Base-by-base conservation (phyloP, 2,329 filamentous ascomycete species). In the Sporothrix phasma region DNA sequence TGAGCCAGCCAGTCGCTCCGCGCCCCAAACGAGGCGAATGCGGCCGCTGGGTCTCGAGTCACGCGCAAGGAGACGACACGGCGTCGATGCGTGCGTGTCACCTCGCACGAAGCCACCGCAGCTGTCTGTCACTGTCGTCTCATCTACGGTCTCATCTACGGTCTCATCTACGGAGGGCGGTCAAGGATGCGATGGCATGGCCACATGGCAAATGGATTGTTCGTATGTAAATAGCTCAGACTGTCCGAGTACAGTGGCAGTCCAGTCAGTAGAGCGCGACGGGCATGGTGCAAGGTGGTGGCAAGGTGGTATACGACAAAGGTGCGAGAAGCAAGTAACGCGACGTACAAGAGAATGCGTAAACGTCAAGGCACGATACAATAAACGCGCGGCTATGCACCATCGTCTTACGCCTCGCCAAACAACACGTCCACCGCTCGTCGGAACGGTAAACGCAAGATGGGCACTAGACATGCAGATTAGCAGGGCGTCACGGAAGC, bases 341-440 rank as follows among this genome's bases (percentile, higher is more conserved):
- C 15, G 46, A 43, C 47, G 34, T 17, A 19, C 19, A 29, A 46
- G 15, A 39, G 1, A 56, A 3, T 41, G 29, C 3, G 2, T 22
- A 39, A 39, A 51, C 11, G 34, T 58, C 59, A 3, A 11, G 3
- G 8, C 13, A 51, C 54, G 59, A 37, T 22, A 43, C 64, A 53
- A 41, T 45, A 58, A 29, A 46, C 61, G 53, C 29, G 26, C n/a
- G 24, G 37, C 46, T 61, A 61, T 45, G 49, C 53, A 51, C 26
- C 29, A 22, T 34, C 24, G 11, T 8, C n/a, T 45, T 22, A 71
- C 43, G 19, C 63, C 68, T 80, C 77, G 15, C 76, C 80, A 74
- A 90, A 90, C 63, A 90, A 72, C 34, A 88, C 80, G 62, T 84
- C 78, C 39, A 90, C 76, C 61, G 90, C 73, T 90, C 88, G 73